A percentile compares a stretch with the other conserved stretches of the same genome.
phyloP scores from a whole-genome alignment of 2,329 filamentous ascomycete genomes.

The Diaporthe destruens region DNA sequence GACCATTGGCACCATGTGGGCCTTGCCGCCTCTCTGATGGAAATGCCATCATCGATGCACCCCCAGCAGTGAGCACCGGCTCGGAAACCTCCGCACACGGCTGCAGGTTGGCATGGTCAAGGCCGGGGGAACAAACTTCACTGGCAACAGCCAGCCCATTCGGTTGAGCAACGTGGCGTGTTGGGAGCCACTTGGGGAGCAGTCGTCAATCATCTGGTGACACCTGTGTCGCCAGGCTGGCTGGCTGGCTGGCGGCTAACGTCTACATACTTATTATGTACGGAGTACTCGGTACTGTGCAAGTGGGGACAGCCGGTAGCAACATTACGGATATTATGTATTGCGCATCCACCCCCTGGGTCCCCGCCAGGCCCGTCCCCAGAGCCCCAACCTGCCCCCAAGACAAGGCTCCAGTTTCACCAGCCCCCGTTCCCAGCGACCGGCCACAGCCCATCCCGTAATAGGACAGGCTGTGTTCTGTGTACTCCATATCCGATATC shows the following conservation, averaged over 20 bases:
- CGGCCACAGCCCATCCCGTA: background rate
- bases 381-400: too few relatives aligned
- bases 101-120: conserved; percentile 7
- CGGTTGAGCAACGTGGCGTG: conserved; percentile 33
- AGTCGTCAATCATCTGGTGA: conserved; percentile 10
- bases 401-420: conserved; percentile 33
- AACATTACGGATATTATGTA: conserved; percentile 13
- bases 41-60: conserved; percentile 29
- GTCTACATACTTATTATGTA: too few relatives aligned
- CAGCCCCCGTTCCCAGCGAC: background rate
- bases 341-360: conserved; percentile 24
- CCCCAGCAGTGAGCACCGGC: background rate
- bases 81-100: conserved; percentile 16
- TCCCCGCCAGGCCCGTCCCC: background rate
- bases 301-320: conserved; percentile 15
- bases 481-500: background rate
- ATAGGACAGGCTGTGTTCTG: background rate
- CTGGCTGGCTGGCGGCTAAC: too few relatives aligned
- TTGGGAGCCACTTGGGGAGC: conserved; percentile 30
- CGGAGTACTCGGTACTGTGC: too few relatives aligned
- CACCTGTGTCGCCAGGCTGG: conserved; percentile 5
- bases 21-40: conserved; percentile 31
- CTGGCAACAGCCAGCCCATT: background rate
- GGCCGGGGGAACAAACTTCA: background rate
- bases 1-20: conserved; percentile 19